These are phyloP conservation scores for Russula sp. DNA, from an alignment of 768 basidiomycete species.

Conservation along the genomic window DNA sequence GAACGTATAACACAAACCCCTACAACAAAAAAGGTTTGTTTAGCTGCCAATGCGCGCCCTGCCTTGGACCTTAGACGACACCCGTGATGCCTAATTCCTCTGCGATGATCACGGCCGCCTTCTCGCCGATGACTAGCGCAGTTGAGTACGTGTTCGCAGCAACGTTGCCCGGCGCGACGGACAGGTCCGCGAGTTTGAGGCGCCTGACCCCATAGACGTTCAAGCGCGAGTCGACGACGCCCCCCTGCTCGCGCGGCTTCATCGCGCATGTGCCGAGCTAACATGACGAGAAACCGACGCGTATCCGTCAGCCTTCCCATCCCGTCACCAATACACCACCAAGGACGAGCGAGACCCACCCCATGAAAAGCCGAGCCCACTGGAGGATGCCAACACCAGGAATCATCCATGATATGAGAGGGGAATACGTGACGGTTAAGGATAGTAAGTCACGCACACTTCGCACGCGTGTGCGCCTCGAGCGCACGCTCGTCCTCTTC, in stretches of 20 bases:
- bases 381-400: not conserved
- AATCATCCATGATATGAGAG: not conserved
- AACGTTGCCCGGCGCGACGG: constrained; percentile 37
- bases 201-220: constrained; percentile 56
- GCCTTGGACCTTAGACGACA: constrained; percentile 28
- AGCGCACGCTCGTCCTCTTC: constrained; percentile 34
- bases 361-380: constrained; percentile 12
- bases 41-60: too few species aligned
- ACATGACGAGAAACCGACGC: not conserved
- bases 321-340: too few species aligned
- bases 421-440: not conserved
- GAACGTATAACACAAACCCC: too few species aligned
- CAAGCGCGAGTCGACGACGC: constrained; percentile 56
- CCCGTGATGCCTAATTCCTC: constrained; percentile 43
- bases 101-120: constrained; percentile 54
- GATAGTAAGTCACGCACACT: not conserved
- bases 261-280: constrained; percentile 64
- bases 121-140: constrained; percentile 48
- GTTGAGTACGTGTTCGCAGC: constrained; percentile 41
- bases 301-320: not conserved
- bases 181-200: constrained; percentile 50
- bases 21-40: too few species aligned
- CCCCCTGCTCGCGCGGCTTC: constrained; percentile 51
- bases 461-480: constrained; percentile 27
- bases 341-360: not conserved